A percentile compares a stretch with the other conserved stretches of the same genome.
Evolutionary conservation across 257 asterid genomes (phyloP).

Genomic region (Forsythia suspensa): DNA sequence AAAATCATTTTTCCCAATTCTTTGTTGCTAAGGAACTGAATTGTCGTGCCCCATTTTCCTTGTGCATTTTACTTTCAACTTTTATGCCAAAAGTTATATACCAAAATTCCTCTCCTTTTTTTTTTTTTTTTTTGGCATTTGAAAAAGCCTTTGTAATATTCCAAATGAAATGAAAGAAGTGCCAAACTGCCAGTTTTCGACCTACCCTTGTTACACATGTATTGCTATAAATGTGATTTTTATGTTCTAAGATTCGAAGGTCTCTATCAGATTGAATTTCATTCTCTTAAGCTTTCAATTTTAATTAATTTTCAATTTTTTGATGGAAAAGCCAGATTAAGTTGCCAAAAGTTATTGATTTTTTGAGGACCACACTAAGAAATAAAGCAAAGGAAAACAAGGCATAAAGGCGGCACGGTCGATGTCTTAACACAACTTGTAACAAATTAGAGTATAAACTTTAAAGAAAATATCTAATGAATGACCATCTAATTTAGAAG

Average conservation of each 20-base stretch:
- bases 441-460: too few relatives aligned
- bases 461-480: too few relatives aligned
- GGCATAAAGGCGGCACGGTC: too few relatives aligned
- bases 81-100: neutral
- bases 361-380: too few relatives aligned
- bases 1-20: conserved; percentile 2
- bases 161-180: neutral
- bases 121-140: neutral
- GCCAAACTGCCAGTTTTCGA: neutral
- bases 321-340: neutral
- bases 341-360: neutral
- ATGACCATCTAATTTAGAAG: too few relatives aligned
- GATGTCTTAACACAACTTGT: too few relatives aligned
- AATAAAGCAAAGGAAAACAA: too few relatives aligned
- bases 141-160: conserved; percentile 15
- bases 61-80: conserved; percentile 6
- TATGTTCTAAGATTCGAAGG: neutral
- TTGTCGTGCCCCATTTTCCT: conserved; percentile 13
- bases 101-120: neutral
- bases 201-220: neutral
- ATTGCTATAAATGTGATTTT: neutral
- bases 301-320: neutral
- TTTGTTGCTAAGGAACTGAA: conserved; percentile 32
- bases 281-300: neutral
- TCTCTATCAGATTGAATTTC: neutral